A percentile compares a stretch with the other conserved stretches of the same genome.
These are phyloP conservation scores for Cadophora luteo-olivacea DNA, from an alignment of 2,329 filamentous ascomycete genomes.

Conservation along the genomic window DNA sequence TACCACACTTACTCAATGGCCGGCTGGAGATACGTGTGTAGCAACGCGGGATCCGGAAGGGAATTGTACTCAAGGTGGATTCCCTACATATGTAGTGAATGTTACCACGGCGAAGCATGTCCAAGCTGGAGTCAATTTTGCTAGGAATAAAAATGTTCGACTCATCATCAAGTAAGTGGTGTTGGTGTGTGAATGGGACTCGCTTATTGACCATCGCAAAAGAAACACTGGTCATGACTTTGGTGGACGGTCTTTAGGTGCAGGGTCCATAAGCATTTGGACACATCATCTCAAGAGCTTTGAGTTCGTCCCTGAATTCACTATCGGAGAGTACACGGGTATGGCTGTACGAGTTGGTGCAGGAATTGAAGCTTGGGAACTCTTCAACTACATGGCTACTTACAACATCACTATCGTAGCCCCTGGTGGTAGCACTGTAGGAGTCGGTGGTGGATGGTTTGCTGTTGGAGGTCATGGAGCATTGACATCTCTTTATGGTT, in stretches of 20 bases:
- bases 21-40: neutral
- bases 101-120: slow-evolving; percentile 32
- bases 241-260: neutral
- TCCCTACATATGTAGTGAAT: slow-evolving; percentile 38
- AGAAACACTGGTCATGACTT: neutral
- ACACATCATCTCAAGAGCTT: neutral
- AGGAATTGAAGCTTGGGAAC: neutral
- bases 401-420: neutral
- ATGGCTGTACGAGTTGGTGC: neutral
- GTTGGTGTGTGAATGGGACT: neutral
- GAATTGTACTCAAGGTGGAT: slow-evolving; percentile 30
- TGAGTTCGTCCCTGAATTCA: neutral
- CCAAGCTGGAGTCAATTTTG: slow-evolving; percentile 44
- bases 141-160: slow-evolving; percentile 43
- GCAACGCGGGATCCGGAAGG: neutral
- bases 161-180: slow-evolving; percentile 43
- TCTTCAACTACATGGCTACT: neutral
- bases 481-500: neutral
- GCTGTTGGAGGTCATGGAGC: neutral
- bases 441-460: neutral
- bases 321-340: neutral
- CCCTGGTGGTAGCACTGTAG: neutral
- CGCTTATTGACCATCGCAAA: neutral
- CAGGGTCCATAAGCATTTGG: neutral
- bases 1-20: neutral